Percentiles rank a stretch among this genome's conserved stretches.
Conservation (phyloP, 176 grass and related monocot genomes). For the Ensete ventricosum region DNA sequence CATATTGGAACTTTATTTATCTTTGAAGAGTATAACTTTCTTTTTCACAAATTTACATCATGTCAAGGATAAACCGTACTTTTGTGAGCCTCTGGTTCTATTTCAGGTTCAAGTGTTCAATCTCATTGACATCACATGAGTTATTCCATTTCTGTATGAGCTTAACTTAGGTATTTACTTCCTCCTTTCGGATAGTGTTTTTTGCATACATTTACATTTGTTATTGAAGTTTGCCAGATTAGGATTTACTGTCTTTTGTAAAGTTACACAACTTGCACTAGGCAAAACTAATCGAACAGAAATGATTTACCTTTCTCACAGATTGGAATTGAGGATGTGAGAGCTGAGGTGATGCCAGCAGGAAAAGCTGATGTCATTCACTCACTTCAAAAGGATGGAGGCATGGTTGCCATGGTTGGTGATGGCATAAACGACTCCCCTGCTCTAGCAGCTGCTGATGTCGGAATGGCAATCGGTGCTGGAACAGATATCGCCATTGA, state of each 20-base stretch:
- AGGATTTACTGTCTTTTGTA: neutral
- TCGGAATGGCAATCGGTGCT: slow-evolving; percentile 88
- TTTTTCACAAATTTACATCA: neutral
- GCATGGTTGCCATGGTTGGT: slow-evolving; percentile 60
- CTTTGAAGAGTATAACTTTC: neutral
- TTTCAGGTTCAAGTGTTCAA: neutral
- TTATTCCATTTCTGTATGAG: too few species aligned
- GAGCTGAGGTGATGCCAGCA: slow-evolving; percentile 62
- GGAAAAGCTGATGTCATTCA: slow-evolving; percentile 48
- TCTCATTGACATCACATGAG: too few species aligned
- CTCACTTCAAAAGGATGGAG: slow-evolving; percentile 53
- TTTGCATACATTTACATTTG: neutral
- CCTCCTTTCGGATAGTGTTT: neutral
- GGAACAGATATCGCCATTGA: slow-evolving; percentile 80
- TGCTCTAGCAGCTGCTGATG: slow-evolving; percentile 54
- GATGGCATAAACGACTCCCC: slow-evolving; percentile 86
- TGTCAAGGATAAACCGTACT: neutral
- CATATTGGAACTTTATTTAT: neutral
- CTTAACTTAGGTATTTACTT: too few species aligned
- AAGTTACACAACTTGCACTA: neutral
- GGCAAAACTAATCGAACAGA: neutral
- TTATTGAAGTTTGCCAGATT: neutral
- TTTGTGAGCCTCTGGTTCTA: neutral
- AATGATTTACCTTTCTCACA: neutral
- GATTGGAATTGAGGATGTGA: slow-evolving; percentile 56